Evolutionary conservation across 176 grass and related monocot genomes (phyloP).

Genomic region (Areca catechu): DNA sequence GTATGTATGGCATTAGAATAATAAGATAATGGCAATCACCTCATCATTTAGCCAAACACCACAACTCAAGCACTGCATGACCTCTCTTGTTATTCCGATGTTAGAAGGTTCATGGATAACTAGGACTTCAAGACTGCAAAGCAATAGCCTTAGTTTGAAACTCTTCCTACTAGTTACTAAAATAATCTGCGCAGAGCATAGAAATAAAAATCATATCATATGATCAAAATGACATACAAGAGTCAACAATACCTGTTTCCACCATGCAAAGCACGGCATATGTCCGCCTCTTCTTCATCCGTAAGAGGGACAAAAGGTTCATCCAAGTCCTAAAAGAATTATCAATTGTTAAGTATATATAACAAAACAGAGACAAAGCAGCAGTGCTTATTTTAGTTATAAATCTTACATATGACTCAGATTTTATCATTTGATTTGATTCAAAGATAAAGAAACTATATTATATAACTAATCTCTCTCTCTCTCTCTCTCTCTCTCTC

Average conservation of each 20-base stretch:
- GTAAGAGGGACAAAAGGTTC: conserved; percentile 52
- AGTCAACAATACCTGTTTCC: conserved; percentile 29
- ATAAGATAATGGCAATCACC: conserved; percentile 24
- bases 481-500: too few species aligned
- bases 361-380: conserved; percentile 2
- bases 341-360: neutral
- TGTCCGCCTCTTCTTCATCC: conserved; percentile 43
- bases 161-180: neutral
- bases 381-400: neutral
- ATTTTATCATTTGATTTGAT: too few species aligned
- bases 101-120: conserved; percentile 48
- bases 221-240: too few species aligned
- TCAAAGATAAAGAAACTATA: too few species aligned
- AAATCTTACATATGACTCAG: too few species aligned
- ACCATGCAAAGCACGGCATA: conserved; percentile 40
- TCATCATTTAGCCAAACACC: conserved; percentile 71
- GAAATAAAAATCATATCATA: too few species aligned
- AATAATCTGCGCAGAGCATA: too few species aligned
- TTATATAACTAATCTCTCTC: too few species aligned
- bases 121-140: conserved; percentile 44
- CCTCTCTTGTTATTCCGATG: conserved; percentile 72
- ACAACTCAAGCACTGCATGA: conserved; percentile 49
- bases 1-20: neutral
- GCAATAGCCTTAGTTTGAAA: conserved; percentile 6
- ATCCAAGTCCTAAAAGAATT: conserved; percentile 31